phyloP scores from a whole-genome alignment of 208 protist species.

The Crithidia mellificae region DNA sequence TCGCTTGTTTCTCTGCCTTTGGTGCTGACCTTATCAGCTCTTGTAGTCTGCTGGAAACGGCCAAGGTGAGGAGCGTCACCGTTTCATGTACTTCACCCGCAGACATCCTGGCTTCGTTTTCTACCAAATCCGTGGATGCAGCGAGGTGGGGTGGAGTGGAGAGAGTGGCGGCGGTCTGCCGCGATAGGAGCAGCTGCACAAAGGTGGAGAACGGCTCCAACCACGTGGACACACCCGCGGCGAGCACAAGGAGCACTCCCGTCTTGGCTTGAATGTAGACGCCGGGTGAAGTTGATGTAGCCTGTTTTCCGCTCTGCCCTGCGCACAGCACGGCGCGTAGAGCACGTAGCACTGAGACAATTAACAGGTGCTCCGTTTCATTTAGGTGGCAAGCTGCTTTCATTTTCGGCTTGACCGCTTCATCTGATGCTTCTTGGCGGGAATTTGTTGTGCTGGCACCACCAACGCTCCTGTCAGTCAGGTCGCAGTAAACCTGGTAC shows the following conservation, averaged over 20 bases:
- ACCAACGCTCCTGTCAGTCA: too few species aligned
- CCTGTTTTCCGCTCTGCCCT: not conserved
- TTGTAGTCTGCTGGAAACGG: not conserved
- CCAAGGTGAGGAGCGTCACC: not conserved
- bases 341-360: too few species aligned
- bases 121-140: not conserved
- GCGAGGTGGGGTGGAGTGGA: not conserved
- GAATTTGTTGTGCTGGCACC: too few species aligned
- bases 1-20: not conserved
- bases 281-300: not conserved
- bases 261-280: conserved; percentile 1
- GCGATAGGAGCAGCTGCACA: conserved; percentile 18
- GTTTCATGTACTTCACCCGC: not conserved
- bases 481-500: conserved; percentile 17
- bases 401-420: too few species aligned
- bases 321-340: not conserved
- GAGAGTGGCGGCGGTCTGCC: not conserved
- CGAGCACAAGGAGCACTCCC: conserved; percentile 4
- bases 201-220: conserved; percentile 10
- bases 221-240: not conserved
- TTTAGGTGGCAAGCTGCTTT: not conserved
- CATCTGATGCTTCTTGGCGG: too few species aligned
- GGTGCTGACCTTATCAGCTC: not conserved
- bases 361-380: conserved; percentile 2
- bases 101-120: not conserved